Base-by-base conservation (phyloP, 805 yeast species). In the Isabelozyma gotoi region DNA sequence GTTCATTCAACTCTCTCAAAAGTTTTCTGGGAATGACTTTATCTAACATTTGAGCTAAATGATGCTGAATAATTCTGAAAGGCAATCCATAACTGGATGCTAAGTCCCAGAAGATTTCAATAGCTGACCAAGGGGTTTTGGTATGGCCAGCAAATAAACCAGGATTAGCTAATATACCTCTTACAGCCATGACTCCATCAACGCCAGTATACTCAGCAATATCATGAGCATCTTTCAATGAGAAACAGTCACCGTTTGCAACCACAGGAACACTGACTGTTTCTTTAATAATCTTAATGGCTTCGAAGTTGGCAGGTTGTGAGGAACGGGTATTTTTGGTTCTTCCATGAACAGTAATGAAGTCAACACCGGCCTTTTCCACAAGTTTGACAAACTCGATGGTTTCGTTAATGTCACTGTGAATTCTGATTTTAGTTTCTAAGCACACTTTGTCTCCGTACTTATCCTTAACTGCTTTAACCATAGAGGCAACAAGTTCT, bases 161-260 rank as follows among this genome's bases (percentile, higher is more conserved):
- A 0, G 99, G 99, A 60, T 94, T 94, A 20, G 78, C 71, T 40
- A 94, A 67, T 2, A 88, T 71, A 0, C 99, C 99, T 48, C 99
- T 70, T 1, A 88, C 99, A 2, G 97, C 85, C 99, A 94, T 94
- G 6, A 94, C 86, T 6, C 98, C 99, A 59, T 88, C 94, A 33
- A 81, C 89, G 1, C 85, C 85, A 0, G 98, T 90, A 40, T 60
- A 60, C 10, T 76, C 67, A 0, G 80, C 79, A 19, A 92, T 91
- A 15, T 61, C 57, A 35, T 68, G 55, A n/a, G 86, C 84, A 59
- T 89, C 96, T 14, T 72, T 67, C 18, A 81, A 65, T 0, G 77
- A 59, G 56, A 85, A 85, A 56, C 96, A 91, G 63, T 94, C 98
- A n/a, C 99, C 99, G 57, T 94, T 94, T 2, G 98, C 97, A n/a